phyloP scores from a whole-genome alignment of 2,329 filamentous ascomycete genomes.

The Aaosphaeria arxii region DNA sequence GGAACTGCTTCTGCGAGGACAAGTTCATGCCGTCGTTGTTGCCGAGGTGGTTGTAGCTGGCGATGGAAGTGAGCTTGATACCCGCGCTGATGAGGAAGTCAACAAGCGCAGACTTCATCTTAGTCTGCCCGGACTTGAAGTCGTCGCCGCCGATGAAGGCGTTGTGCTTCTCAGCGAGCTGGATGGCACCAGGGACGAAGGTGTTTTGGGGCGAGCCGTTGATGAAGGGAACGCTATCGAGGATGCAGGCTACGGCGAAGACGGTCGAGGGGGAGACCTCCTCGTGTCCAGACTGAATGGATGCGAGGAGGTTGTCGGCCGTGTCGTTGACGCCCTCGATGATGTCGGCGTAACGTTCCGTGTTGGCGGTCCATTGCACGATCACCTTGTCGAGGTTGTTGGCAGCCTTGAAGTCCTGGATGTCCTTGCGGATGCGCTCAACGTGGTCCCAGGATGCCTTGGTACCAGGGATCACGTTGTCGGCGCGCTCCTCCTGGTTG shows the following conservation, averaged over 20 bases:
- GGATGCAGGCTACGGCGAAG: slow-evolving; percentile 90
- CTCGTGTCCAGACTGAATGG: slow-evolving; percentile 81
- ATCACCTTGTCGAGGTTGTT: slow-evolving; percentile 92
- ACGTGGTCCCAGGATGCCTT: slow-evolving; percentile 87
- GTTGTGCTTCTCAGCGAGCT: slow-evolving; percentile 80
- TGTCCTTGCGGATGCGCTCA: slow-evolving; percentile 88
- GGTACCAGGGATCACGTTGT: slow-evolving; percentile 80
- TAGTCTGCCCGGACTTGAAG: slow-evolving; percentile 99
- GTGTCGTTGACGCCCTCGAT: slow-evolving; percentile 91
- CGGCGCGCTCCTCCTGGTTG: slow-evolving; percentile 94
- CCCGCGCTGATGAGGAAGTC: slow-evolving; percentile 98
- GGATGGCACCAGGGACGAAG: slow-evolving; percentile 88
- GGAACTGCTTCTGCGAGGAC: slow-evolving; percentile 96
- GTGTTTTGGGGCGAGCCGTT: slow-evolving; percentile 99
- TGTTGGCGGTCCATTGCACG: slow-evolving; percentile 98
- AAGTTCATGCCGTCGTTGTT: slow-evolving; percentile 99
- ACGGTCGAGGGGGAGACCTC: slow-evolving; percentile 95
- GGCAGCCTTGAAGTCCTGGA: slow-evolving; percentile 86
- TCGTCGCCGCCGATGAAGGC: slow-evolving; percentile 97
- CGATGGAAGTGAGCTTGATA: slow-evolving; percentile 98
- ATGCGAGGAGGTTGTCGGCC: slow-evolving; percentile 83
- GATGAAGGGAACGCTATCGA: slow-evolving; percentile 91
- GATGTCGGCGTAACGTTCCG: slow-evolving; percentile 91
- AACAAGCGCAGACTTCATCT: slow-evolving; percentile 99
- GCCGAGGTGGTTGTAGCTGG: slow-evolving; percentile 98